Conservation (phyloP, 2,329 filamentous ascomycete species). For the Sclerotinia nivalis region DNA sequence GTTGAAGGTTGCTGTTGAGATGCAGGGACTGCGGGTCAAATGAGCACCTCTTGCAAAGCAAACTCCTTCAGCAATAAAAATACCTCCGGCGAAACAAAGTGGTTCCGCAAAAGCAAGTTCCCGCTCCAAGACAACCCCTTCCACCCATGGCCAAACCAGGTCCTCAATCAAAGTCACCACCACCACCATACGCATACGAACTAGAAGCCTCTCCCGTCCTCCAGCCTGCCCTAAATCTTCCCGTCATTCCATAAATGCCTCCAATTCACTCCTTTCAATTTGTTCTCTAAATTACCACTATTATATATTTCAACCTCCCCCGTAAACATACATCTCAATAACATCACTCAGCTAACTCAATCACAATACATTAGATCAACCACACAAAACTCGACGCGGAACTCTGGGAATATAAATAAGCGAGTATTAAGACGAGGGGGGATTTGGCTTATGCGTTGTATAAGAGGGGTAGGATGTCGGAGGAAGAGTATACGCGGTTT, state of each 20-base stretch:
- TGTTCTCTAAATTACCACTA: not conserved
- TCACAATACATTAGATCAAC: not conserved
- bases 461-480: not conserved
- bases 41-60: not conserved
- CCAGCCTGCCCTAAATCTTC: not conserved
- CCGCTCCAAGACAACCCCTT: not conserved
- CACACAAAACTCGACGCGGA: not conserved
- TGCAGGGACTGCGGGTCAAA: not conserved
- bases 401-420: not conserved
- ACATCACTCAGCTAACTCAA: not conserved
- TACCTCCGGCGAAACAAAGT: too few species aligned
- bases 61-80: not conserved
- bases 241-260: not conserved
- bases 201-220: not conserved
- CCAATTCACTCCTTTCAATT: not conserved
- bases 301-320: not conserved
- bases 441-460: not conserved
- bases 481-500: not conserved
- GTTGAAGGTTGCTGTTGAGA: too few species aligned
- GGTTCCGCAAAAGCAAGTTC: not conserved
- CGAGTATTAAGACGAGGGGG: not conserved
- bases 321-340: not conserved
- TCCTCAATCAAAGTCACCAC: not conserved
- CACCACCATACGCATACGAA: not conserved
- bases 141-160: not conserved